phyloP scores from a whole-genome alignment of 176 grass and related monocot genomes.

The Zea luxurians region DNA sequence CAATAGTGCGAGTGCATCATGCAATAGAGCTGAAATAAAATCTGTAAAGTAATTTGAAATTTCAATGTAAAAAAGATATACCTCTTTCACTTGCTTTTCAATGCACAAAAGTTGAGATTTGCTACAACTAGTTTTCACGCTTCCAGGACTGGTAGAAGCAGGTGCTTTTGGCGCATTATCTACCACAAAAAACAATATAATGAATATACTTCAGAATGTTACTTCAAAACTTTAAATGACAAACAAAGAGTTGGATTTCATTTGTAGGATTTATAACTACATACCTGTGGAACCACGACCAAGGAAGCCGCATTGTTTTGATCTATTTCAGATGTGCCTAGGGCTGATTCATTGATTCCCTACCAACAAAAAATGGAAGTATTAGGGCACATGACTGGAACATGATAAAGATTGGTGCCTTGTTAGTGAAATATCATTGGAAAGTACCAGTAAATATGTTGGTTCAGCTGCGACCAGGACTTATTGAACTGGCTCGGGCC shows the following conservation, averaged over 20 bases:
- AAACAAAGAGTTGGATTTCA: not conserved
- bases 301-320: conserved; percentile 64
- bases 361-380: conserved; percentile 37
- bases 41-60: too few species aligned
- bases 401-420: not conserved
- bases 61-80: too few species aligned
- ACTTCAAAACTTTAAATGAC: not conserved
- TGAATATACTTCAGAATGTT: not conserved
- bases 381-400: not conserved
- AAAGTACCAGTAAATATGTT: conserved; percentile 77
- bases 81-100: too few species aligned
- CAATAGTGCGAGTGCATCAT: too few species aligned
- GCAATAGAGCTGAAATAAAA: too few species aligned
- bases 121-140: conserved; percentile 68
- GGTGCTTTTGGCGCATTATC: conserved; percentile 52
- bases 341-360: conserved; percentile 60
- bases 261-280: conserved; percentile 4
- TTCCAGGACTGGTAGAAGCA: conserved; percentile 40
- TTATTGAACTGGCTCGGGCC: conserved; percentile 64
- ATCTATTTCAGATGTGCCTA: conserved; percentile 55
- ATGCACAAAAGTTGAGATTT: too few species aligned
- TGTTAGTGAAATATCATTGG: not conserved
- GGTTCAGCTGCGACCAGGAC: conserved; percentile 28
- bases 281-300: conserved; percentile 70
- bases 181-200: conserved; percentile 9